Evolutionary conservation across 345 rosid genomes (phyloP).

Genomic region (Bruguiera gymnorhiza): DNA sequence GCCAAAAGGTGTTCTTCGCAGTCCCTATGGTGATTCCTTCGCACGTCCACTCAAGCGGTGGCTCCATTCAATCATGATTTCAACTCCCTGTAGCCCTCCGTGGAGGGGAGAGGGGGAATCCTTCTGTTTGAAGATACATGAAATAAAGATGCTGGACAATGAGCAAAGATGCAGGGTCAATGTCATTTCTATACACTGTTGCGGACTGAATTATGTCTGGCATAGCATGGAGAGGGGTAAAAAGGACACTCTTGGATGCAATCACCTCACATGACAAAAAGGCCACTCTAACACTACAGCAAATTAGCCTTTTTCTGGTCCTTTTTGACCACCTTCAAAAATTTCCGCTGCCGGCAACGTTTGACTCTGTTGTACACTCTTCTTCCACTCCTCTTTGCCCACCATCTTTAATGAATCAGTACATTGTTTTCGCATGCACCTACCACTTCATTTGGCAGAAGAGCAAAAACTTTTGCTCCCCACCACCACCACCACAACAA

Average conservation of each 20-base stretch:
- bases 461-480: not conserved
- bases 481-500: not conserved
- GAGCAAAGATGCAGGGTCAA: no score
- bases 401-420: slow-evolving; percentile 11
- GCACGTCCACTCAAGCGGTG: slow-evolving; percentile 28
- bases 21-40: slow-evolving; percentile 5
- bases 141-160: slow-evolving; percentile 3
- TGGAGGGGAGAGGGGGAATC: slow-evolving; percentile 18
- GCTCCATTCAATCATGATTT: slow-evolving; percentile 42
- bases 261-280: not conserved
- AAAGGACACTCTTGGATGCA: slow-evolving; percentile 37
- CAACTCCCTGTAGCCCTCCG: slow-evolving; percentile 18
- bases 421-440: not conserved
- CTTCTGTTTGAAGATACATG: slow-evolving; percentile 4
- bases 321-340: slow-evolving; percentile 25
- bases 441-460: no score
- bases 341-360: no score
- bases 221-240: not conserved
- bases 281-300: not conserved
- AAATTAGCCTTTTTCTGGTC: slow-evolving; percentile 14
- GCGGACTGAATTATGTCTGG: not conserved
- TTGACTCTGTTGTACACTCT: not conserved
- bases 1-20: slow-evolving; percentile 22
- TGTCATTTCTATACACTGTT: slow-evolving; percentile 5
- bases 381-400: not conserved